A percentile compares a stretch with the other conserved stretches of the same genome.
Evolutionary conservation across 805 yeast species (phyloP).

Genomic region (Ogataea allantospora): DNA sequence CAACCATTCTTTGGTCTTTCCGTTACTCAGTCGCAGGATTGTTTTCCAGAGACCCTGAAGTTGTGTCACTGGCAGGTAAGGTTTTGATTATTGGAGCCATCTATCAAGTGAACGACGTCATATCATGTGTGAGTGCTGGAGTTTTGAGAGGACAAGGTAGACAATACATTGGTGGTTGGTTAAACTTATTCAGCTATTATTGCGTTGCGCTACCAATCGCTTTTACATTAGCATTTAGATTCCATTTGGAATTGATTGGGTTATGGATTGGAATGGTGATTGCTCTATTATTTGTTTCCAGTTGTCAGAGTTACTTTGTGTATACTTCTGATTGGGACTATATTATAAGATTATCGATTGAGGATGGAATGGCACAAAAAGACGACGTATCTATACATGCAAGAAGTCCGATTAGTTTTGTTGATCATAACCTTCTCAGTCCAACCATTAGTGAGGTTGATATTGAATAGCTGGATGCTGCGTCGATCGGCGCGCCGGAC

Average conservation of each 20-base stretch:
- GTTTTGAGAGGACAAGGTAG: slow-evolving; percentile 77
- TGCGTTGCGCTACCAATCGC: slow-evolving; percentile 63
- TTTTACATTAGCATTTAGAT: slow-evolving; percentile 49
- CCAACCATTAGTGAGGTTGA: slow-evolving; percentile 24
- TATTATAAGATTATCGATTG: slow-evolving; percentile 30
- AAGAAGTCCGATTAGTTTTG: slow-evolving; percentile 19
- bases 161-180: slow-evolving; percentile 60
- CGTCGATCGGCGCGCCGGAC: slow-evolving; percentile 15
- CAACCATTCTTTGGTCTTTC: slow-evolving; percentile 42
- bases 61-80: slow-evolving; percentile 46
- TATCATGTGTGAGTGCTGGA: slow-evolving; percentile 73
- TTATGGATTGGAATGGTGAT: slow-evolving; percentile 53
- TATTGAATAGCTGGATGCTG: background rate
- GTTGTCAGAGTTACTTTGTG: slow-evolving; percentile 39
- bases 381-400: slow-evolving; percentile 12
- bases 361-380: slow-evolving; percentile 25
- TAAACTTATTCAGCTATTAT: slow-evolving; percentile 57
- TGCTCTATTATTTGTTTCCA: slow-evolving; percentile 42
- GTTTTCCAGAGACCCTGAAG: slow-evolving; percentile 61
- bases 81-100: slow-evolving; percentile 63
- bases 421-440: slow-evolving; percentile 30
- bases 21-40: slow-evolving; percentile 44
- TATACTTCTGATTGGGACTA: slow-evolving; percentile 24
- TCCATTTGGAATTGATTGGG: slow-evolving; percentile 52
- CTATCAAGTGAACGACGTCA: slow-evolving; percentile 69